phyloP scores from a whole-genome alignment of 2,329 filamentous ascomycete species.

The Trichoderma citrinoviride region DNA sequence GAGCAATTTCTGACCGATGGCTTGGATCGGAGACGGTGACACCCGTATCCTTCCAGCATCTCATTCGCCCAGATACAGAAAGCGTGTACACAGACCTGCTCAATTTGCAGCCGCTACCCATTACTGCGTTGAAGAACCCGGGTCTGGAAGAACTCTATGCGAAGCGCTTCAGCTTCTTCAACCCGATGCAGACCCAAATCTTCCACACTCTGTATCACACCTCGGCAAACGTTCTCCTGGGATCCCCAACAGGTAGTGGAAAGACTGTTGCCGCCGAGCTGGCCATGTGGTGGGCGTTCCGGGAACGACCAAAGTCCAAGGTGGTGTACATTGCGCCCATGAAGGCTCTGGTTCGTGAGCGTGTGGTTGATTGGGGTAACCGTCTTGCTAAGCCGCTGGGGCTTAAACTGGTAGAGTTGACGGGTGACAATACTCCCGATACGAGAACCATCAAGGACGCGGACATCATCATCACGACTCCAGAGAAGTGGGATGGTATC shows the following conservation, averaged over 20 bases:
- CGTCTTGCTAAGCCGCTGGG: conserved; percentile 80
- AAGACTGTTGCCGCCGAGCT: conserved; percentile 96
- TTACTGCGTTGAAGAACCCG: conserved; percentile 83
- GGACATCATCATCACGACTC: conserved; percentile 96
- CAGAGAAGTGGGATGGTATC: conserved; percentile 99
- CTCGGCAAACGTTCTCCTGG: conserved; percentile 83
- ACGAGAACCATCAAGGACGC: conserved; percentile 93
- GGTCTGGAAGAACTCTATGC: conserved; percentile 84
- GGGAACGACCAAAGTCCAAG: conserved; percentile 90
- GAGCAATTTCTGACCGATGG: conserved; percentile 93
- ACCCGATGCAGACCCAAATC: conserved; percentile 98
- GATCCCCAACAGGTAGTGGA: conserved; percentile 93
- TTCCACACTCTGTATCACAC: conserved; percentile 97
- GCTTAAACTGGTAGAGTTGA: conserved; percentile 89
- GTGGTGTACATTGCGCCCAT: conserved; percentile 99
- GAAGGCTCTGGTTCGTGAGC: conserved; percentile 95
- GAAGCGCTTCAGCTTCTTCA: conserved; percentile 91
- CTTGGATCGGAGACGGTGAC: conserved; percentile 93
- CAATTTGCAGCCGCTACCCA: conserved; percentile 83
- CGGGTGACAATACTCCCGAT: conserved; percentile 95
- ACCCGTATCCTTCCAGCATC: conserved; percentile 93
- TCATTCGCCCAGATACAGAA: conserved; percentile 95
- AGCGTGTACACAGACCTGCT: conserved; percentile 94
- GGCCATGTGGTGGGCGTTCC: conserved; percentile 99
- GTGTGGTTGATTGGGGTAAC: conserved; percentile 90